phyloP scores from a whole-genome alignment of 2,329 filamentous ascomycete species.

The Claviceps sp. region DNA sequence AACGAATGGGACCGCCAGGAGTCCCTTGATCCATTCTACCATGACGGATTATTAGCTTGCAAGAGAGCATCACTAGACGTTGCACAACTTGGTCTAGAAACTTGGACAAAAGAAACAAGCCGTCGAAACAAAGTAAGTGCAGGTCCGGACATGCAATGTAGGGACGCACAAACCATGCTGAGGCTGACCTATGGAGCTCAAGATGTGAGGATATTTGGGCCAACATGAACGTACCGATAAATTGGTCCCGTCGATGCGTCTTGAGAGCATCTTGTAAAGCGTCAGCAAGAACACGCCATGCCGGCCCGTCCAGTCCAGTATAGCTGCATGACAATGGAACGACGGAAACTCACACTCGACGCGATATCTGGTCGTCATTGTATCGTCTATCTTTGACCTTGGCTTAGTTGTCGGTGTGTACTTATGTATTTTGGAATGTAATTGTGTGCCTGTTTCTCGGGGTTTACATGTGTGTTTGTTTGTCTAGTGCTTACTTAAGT shows the following conservation, averaged over 20 bases:
- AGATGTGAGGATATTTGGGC: too few relatives aligned
- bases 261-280: constrained; percentile 44
- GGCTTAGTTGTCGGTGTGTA: neutral
- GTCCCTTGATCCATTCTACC: constrained; percentile 91
- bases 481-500: too few relatives aligned
- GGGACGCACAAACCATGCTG: too few relatives aligned
- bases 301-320: neutral
- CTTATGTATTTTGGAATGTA: too few relatives aligned
- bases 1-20: constrained; percentile 90
- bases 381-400: neutral
- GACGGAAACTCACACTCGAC: constrained; percentile 53
- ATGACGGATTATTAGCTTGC: neutral
- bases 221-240: constrained; percentile 46
- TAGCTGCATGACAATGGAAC: neutral
- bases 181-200: too few relatives aligned
- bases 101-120: too few relatives aligned
- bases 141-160: too few relatives aligned
- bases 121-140: too few relatives aligned
- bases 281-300: neutral
- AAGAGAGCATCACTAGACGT: too few relatives aligned
- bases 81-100: too few relatives aligned
- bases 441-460: too few relatives aligned
- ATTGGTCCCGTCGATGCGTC: constrained; percentile 82
- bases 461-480: too few relatives aligned
- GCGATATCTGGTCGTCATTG: constrained; percentile 51